Evolutionary conservation across 129 eudicot species (phyloP), one percentile per base, ranked within the genome.

Genomic region (Sambucus nigra): DNA sequence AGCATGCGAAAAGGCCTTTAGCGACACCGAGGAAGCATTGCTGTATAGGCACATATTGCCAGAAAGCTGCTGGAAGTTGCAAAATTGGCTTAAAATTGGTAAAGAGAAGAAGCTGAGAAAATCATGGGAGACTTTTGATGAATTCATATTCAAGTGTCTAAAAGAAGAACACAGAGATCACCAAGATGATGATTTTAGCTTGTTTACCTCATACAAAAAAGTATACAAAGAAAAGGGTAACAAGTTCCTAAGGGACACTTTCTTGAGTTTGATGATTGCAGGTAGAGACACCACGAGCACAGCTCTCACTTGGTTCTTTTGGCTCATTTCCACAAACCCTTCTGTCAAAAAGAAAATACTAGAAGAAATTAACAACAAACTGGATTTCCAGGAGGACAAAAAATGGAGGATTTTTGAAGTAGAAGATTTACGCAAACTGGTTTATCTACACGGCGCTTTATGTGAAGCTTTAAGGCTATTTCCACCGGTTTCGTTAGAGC

Each of bases 401-500:
- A 42, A 15, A 10, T 60, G 51, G 57, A 63, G 47, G 20, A 46
- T 54, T 19, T 50, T 55, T 49, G 33, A n/a, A 7, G 53, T 25
- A 0, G 69, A 35, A 41, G 71, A 66, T 24, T 49, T 60, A 5
- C 35, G 48, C 1, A 65, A 65, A 28, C 47, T 80, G 5, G 63
- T 83, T 31, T 80, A 80, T 66, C 87, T 79, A 1, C 87, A 83
- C n/a, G 87, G 81, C 19, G 81, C 84, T 45, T 29, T 84, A 42
- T 71, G 81, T 32, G 87, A 76, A 65, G 33, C 87, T 25, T 55
- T 84, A 14, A 70, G 94, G 62, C 69, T 84, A 18, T 83, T 51
- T 49, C 87, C 94, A 21, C 67, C 87, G 2, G 55, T 83, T 24
- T 61, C 80, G 9, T 33, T 78, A 9, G 53, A 83, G 48, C 80